Base-by-base conservation (phyloP, 2,329 filamentous ascomycete species). In the Colletotrichum trifolii region DNA sequence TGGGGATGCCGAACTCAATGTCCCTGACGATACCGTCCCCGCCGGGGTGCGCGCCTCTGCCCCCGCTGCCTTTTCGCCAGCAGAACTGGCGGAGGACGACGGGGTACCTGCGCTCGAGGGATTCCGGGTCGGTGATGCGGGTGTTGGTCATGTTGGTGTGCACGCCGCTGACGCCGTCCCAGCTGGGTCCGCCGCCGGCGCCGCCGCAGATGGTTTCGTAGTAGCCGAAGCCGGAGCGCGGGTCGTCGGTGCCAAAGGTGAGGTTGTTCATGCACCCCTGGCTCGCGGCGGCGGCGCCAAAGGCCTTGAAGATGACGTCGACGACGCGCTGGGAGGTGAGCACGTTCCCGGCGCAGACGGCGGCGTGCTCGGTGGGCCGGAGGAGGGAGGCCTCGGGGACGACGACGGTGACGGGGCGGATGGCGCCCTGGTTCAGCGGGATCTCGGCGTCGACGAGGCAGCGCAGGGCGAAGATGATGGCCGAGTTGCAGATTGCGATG, bases 131-230 rank as follows among this genome's bases (percentile, higher is more conserved):
- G 0, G 92, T 94, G 72, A 94, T 95, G 11, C 91, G 85, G 4
- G 92, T 95, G 75, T 96, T 96, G 6, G 92, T 95, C 90, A 94
- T 94, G 77, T 95, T 91, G 2, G 87, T 90, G 73, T 95, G 91
- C 17, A 94, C 91, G 34, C 90, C 91, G 56, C 82, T 87, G 8
- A 90, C 89, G 39, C 92, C 92, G 66, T 91, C 82, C 91, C 91
- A 94, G 11, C 83, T 82, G 0, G 89, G 85, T 0, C 91, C 91
- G 0, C 91, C 92, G 38, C 92, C 92, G 42, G 85, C 87, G 0
- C 92, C 92, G 42, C 92, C 92, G 1, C 90, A 89, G 68, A 96
- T 94, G 8, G 92, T 95, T 76, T 96, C 92, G 75, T 95, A 95
- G 81, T 95, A 96, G 10, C 92, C 92, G 73, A 96, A 96, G 0